Evolutionary conservation across 257 asterid species (phyloP).

Genomic region (Solanum pennellii): DNA sequence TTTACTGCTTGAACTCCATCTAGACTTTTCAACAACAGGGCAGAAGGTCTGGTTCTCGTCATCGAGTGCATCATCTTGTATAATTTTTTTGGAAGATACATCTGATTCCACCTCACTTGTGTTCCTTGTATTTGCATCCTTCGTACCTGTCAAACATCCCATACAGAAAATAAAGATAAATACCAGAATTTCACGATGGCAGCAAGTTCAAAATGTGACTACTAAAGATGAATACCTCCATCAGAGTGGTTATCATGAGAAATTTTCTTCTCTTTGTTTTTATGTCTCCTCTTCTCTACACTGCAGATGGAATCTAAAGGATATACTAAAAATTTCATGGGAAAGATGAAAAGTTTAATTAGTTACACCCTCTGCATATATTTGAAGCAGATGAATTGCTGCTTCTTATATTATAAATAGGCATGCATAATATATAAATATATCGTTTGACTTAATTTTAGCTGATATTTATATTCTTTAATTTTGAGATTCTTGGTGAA

Average conservation of each 20-base stretch:
- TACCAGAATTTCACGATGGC: not conserved
- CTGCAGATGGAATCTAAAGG: too few species aligned
- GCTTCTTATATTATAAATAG: too few species aligned
- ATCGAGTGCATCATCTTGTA: constrained; percentile 38
- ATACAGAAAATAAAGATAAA: not conserved
- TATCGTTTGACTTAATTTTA: too few species aligned
- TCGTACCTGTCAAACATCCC: constrained; percentile 28
- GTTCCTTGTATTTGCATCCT: constrained; percentile 34
- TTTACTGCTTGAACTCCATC: constrained; percentile 29
- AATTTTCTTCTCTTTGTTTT: constrained; percentile 30
- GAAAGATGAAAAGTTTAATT: not conserved
- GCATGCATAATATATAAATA: not conserved
- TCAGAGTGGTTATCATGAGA: constrained; percentile 33
- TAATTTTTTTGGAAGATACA: constrained; percentile 45
- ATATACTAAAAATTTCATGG: too few species aligned
- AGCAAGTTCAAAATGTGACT: constrained; percentile 4
- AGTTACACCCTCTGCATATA: not conserved
- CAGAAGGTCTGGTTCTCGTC: constrained; percentile 40
- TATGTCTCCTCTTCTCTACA: constrained; percentile 24
- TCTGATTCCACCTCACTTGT: constrained; percentile 47
- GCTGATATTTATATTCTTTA: too few species aligned
- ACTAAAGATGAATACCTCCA: constrained; percentile 40
- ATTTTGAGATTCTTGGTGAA: too few species aligned
- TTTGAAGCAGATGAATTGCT: not conserved
- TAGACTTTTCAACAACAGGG: constrained; percentile 39